These are phyloP conservation scores for Boletus huronensis DNA, from an alignment of 768 basidiomycete genomes.

Conservation along the genomic window DNA sequence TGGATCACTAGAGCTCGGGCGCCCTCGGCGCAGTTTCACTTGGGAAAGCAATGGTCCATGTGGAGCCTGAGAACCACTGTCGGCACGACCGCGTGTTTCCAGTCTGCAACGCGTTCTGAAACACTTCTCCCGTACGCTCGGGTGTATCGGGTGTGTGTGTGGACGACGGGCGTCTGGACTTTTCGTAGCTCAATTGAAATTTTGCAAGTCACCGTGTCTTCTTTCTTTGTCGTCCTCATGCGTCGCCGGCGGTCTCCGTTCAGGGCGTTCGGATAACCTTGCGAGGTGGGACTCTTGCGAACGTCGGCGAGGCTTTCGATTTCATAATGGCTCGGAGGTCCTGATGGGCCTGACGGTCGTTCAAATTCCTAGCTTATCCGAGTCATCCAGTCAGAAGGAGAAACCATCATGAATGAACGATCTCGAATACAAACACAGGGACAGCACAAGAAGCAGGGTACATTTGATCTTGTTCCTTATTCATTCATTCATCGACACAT, in stretches of 20 bases:
- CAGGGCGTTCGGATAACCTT: neutral
- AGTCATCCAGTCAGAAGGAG: neutral
- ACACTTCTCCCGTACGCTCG: constrained; percentile 1
- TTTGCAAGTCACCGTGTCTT: constrained; percentile 10
- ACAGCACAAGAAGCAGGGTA: neutral
- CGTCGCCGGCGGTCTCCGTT: constrained; percentile 2
- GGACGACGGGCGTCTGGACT: neutral
- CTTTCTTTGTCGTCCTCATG: neutral
- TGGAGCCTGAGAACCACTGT: constrained; percentile 1
- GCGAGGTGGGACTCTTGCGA: neutral
- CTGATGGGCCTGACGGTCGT: neutral
- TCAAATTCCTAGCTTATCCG: neutral
- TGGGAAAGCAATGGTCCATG: neutral
- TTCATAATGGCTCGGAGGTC: neutral
- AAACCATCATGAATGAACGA: neutral
- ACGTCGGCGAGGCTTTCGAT: neutral
- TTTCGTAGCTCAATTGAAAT: neutral
- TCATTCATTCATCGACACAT: neutral
- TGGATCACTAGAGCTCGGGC: neutral
- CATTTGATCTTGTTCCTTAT: neutral
- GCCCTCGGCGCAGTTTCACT: neutral
- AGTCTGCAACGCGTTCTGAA: constrained; percentile 11
- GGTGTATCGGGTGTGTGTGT: neutral
- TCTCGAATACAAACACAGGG: neutral
- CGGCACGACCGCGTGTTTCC: constrained; percentile 3